These are phyloP conservation scores for Picea sitchensis DNA, from an alignment of 75 land plant genomes.

Conservation along the genomic window DNA sequence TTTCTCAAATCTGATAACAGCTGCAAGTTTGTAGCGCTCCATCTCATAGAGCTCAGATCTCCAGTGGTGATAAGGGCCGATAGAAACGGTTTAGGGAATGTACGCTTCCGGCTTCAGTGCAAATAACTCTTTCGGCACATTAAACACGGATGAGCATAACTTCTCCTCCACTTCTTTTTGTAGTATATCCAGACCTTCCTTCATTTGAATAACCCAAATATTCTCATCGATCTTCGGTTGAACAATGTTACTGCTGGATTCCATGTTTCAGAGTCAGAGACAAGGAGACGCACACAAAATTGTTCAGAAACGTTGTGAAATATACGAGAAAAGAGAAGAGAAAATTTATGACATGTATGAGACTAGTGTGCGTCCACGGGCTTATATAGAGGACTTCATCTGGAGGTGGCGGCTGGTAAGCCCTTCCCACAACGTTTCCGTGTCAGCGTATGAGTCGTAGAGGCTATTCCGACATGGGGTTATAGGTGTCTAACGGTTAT, in stretches of 20 bases:
- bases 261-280: background rate
- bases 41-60: slow-evolving; percentile 29
- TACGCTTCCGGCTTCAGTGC: slow-evolving; percentile 32
- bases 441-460: too few species aligned
- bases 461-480: too few species aligned
- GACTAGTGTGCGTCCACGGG: too few species aligned
- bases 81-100: slow-evolving; percentile 33
- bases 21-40: slow-evolving; percentile 40
- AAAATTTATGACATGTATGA: too few species aligned
- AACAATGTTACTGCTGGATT: background rate
- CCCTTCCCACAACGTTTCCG: too few species aligned
- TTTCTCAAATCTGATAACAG: slow-evolving; percentile 18
- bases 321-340: too few species aligned
- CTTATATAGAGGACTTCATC: too few species aligned
- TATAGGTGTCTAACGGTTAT: too few species aligned
- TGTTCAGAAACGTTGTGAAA: too few species aligned
- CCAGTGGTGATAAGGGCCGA: slow-evolving; percentile 56
- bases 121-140: slow-evolving; percentile 28
- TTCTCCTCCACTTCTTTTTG: background rate
- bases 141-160: slow-evolving; percentile 20
- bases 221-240: slow-evolving; percentile 12
- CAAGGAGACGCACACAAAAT: background rate
- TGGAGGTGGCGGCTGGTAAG: too few species aligned
- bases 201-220: slow-evolving; percentile 21
- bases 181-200: slow-evolving; percentile 12